Conservation (phyloP, 2,329 filamentous ascomycete genomes). For the Colletotrichum tropicicola region DNA sequence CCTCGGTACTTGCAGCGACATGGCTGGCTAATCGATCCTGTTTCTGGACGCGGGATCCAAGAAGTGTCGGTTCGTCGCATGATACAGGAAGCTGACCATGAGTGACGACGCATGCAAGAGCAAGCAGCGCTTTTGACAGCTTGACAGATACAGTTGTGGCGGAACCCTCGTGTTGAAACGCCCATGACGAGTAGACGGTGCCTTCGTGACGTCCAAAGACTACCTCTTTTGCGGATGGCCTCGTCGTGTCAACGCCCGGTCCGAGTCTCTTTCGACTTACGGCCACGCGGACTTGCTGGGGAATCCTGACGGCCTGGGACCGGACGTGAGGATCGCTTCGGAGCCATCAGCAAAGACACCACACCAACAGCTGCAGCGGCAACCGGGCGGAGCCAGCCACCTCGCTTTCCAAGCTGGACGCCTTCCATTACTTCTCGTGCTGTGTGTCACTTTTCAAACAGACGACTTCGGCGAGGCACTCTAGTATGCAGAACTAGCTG, state of each 20-base stretch:
- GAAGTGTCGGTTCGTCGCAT: neutral
- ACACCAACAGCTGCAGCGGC: neutral
- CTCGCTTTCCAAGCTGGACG: neutral
- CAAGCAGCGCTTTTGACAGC: conserved; percentile 1
- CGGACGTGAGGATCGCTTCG: too few relatives aligned
- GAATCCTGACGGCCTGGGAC: too few relatives aligned
- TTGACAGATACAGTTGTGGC: conserved; percentile 15
- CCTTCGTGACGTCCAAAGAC: neutral
- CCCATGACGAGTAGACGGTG: neutral
- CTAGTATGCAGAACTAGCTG: conserved; percentile 24
- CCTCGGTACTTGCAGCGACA: conserved; percentile 5
- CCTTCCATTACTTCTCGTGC: neutral
- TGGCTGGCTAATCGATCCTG: neutral
- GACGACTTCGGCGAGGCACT: neutral
- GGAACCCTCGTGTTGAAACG: neutral
- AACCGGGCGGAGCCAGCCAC: conserved; percentile 18
- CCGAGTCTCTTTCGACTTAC: neutral
- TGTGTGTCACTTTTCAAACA: conserved; percentile 13
- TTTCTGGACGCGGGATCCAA: too few relatives aligned
- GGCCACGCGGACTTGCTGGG: conserved; percentile 1
- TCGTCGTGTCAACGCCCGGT: neutral
- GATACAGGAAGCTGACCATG: neutral
- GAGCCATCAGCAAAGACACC: conserved; percentile 6
- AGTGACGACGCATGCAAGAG: neutral
- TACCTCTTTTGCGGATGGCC: neutral